Conservation (phyloP, 345 rosid genomes). For the Boechera retrofracta region DNA sequence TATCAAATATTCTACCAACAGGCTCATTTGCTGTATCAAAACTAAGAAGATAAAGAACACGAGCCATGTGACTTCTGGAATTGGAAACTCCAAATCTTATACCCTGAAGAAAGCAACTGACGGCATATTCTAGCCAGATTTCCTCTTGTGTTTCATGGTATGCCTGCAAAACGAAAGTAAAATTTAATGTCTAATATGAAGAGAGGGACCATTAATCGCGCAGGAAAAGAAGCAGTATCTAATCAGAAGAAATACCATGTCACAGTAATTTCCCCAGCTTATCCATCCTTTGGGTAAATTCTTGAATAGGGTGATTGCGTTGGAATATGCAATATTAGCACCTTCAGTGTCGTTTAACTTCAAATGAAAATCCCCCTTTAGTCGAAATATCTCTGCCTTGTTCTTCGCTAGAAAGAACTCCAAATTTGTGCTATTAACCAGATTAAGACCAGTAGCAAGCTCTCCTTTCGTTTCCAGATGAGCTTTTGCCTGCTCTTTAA, state of each 20-base stretch:
- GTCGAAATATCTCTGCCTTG: constrained; percentile 84
- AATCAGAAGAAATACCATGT: constrained; percentile 64
- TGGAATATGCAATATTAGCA: constrained; percentile 86
- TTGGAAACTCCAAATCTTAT: constrained; percentile 90
- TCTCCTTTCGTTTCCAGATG: constrained; percentile 86
- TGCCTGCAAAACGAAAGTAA: constrained; percentile 58
- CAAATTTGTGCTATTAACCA: constrained; percentile 86
- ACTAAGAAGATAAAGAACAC: constrained; percentile 91
- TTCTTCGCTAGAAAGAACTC: constrained; percentile 86
- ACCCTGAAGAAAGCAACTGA: constrained; percentile 92
- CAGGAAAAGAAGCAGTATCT: constrained; percentile 17
- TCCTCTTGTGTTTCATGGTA: constrained; percentile 82
- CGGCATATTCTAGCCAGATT: constrained; percentile 95
- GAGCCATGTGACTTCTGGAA: constrained; percentile 95
- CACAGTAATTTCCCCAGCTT: constrained; percentile 98
- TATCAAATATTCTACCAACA: constrained; percentile 93
- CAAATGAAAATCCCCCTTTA: constrained; percentile 81
- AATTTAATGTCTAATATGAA: constrained; percentile 19
- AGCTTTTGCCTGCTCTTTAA: constrained; percentile 96
- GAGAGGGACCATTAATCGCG: constrained; percentile 1
- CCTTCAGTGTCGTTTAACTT: constrained; percentile 79
- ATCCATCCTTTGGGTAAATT: constrained; percentile 98
- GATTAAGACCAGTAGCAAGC: constrained; percentile 78
- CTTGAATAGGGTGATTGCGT: constrained; percentile 85
- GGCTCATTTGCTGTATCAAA: constrained; percentile 86